Percentiles rank a stretch among this genome's conserved stretches.
Evolutionary conservation across 2,329 filamentous ascomycete species (phyloP).

Genomic region (Ceratocystis variospora): DNA sequence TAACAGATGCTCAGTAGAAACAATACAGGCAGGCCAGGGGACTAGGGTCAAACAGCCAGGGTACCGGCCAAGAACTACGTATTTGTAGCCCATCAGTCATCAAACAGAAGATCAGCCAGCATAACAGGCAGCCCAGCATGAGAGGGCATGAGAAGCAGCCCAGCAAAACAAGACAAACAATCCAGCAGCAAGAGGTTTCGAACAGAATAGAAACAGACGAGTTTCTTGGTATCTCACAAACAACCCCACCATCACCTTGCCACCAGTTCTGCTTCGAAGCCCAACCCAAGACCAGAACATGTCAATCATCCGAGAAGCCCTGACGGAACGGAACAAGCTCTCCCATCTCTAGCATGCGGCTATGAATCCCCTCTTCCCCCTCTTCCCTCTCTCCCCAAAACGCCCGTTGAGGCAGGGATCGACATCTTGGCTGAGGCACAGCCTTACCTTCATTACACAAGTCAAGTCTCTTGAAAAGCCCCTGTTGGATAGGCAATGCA

Average conservation of each 20-base stretch:
- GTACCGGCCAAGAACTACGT: not conserved
- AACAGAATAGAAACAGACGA: not conserved
- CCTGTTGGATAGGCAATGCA: not conserved
- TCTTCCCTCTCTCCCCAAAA: not conserved
- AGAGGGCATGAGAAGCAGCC: not conserved
- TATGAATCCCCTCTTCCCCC: not conserved
- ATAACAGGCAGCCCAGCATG: not conserved
- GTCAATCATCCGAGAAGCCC: not conserved
- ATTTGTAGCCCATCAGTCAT: not conserved
- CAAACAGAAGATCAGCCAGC: not conserved
- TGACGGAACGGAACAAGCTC: not conserved
- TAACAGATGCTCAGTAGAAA: not conserved
- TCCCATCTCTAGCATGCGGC: not conserved
- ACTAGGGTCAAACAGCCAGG: not conserved
- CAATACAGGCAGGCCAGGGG: not conserved
- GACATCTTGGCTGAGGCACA: conserved; percentile 7
- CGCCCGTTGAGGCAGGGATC: not conserved
- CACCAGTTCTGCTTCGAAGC: not conserved
- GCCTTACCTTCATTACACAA: not conserved
- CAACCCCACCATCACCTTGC: not conserved
- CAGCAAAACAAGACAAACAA: not conserved
- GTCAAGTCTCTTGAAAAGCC: not conserved
- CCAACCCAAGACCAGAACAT: not conserved
- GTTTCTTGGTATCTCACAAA: no score
- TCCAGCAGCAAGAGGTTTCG: not conserved